Evolutionary conservation across 2,329 filamentous ascomycete genomes (phyloP).

Genomic region (Triangularia verruculosa): DNA sequence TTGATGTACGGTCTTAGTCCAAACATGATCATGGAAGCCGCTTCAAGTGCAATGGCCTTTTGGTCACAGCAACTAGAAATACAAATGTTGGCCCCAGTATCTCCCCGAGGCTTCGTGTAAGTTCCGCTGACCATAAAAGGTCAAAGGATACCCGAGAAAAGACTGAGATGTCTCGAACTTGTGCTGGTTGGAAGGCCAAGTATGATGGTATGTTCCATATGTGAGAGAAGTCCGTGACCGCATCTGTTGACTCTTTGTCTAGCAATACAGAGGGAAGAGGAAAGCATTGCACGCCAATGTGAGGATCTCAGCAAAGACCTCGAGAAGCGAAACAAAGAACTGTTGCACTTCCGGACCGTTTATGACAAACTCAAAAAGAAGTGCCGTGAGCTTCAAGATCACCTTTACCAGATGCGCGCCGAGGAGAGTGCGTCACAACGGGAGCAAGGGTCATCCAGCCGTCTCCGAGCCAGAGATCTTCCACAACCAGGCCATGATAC

Average conservation of each 20-base stretch:
- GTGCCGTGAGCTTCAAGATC: neutral
- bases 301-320: neutral
- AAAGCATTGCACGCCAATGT: neutral
- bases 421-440: neutral
- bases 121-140: neutral
- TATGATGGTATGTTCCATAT: neutral
- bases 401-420: neutral
- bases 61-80: conserved; percentile 85
- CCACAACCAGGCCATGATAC: neutral
- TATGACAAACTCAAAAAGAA: neutral
- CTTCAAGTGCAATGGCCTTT: conserved; percentile 73
- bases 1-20: conserved; percentile 79
- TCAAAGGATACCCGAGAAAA: neutral
- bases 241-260: neutral
- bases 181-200: neutral
- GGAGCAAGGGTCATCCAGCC: neutral
- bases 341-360: neutral
- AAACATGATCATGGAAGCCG: conserved; percentile 80
- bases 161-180: neutral
- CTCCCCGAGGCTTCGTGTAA: neutral
- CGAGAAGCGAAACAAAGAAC: neutral
- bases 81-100: conserved; percentile 60
- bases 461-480: neutral
- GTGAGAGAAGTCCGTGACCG: neutral
- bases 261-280: neutral